phyloP scores from a whole-genome alignment of 75 land plant genomes.

The Pseudotsuga menziesii region DNA sequence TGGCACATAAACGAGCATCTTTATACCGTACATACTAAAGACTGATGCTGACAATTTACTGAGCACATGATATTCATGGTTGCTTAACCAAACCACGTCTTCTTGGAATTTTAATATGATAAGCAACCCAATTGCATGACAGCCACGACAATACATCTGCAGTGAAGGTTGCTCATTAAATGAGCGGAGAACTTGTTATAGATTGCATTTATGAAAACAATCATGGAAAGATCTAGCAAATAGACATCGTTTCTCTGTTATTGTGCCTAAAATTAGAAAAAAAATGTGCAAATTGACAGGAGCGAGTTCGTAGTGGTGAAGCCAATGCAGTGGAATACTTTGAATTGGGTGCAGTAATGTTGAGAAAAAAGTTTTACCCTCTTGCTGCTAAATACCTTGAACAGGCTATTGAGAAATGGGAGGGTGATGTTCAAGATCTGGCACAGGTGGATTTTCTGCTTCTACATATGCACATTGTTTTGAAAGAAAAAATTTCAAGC shows the following conservation, averaged over 20 bases:
- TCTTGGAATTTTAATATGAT: neutral
- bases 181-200: neutral
- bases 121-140: neutral
- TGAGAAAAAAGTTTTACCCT: constrained; percentile 89
- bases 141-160: neutral
- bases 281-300: constrained; percentile 34
- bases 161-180: neutral
- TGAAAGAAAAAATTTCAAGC: constrained; percentile 4
- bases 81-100: neutral
- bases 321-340: constrained; percentile 77
- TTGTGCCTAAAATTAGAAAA: neutral
- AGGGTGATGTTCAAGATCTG: constrained; percentile 93
- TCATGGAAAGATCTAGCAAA: neutral
- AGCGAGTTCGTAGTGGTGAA: constrained; percentile 97
- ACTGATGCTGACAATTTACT: neutral
- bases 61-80: neutral
- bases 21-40: neutral
- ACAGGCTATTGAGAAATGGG: constrained; percentile 96
- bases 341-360: constrained; percentile 98
- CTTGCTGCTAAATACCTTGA: constrained; percentile 83
- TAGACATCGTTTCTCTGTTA: neutral
- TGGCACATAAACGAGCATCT: neutral
- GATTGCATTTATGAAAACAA: neutral
- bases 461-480: neutral
- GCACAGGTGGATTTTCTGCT: constrained; percentile 66